Percentiles rank a stretch among this genome's conserved stretches.
phyloP scores from a whole-genome alignment of 495 filamentous ascomycete species.

The Aspergillus ellipticus region DNA sequence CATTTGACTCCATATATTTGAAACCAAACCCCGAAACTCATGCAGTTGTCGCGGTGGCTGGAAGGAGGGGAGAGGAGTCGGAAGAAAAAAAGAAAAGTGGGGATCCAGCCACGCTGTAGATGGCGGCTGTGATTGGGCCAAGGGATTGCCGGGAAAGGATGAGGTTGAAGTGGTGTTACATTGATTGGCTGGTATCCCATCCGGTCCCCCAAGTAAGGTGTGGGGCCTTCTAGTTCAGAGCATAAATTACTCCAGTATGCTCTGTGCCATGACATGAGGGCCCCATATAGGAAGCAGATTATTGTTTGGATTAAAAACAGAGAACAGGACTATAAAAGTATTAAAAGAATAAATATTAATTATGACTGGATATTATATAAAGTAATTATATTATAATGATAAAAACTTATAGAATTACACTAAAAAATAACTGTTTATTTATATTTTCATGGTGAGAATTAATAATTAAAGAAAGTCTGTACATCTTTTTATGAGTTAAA shows the following conservation, averaged over 20 bases:
- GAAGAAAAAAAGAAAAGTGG: background rate
- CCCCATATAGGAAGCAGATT: background rate
- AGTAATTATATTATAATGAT: no score
- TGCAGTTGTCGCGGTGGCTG: no score
- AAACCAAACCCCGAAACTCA: no score
- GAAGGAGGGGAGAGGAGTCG: no score
- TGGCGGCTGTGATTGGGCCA: constrained; percentile 2
- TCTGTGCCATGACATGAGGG: background rate
- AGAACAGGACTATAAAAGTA: background rate
- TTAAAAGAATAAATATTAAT: background rate
- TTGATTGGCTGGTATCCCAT: constrained; percentile 30
- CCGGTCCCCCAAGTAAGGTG: constrained; percentile 20
- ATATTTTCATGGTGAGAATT: no score
- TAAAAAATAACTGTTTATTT: no score
- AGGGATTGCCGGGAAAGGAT: constrained; percentile 5
- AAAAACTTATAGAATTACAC: no score
- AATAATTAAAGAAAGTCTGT: no score
- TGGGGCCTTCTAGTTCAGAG: background rate
- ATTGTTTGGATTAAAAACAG: background rate
- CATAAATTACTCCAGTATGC: background rate
- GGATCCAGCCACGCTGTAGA: background rate
- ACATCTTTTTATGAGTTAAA: no score
- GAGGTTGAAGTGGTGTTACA: background rate
- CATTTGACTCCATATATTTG: no score
- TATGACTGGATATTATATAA: no score